These are phyloP conservation scores for Ilyonectria sp. DNA, from an alignment of 2,329 filamentous ascomycete genomes.

Conservation along the genomic window DNA sequence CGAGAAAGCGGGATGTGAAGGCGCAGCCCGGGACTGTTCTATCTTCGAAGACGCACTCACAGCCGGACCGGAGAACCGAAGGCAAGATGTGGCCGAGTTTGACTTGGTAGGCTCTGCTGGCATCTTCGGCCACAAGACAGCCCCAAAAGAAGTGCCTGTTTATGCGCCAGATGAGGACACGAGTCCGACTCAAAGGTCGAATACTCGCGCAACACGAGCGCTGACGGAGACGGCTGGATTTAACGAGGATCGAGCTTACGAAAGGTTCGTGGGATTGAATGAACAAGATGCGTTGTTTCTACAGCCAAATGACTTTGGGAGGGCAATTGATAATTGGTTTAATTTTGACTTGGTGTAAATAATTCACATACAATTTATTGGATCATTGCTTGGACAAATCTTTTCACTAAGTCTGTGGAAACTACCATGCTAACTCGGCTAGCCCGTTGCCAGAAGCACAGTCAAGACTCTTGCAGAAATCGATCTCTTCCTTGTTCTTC, in stretches of 20 bases:
- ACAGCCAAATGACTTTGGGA: constrained; percentile 54
- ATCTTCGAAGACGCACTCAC: constrained; percentile 40
- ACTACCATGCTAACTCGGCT: constrained; percentile 26
- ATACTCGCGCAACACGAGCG: neutral
- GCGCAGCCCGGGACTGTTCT: constrained; percentile 41
- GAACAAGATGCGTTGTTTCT: constrained; percentile 50
- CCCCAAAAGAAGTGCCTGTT: constrained; percentile 48
- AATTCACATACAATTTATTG: neutral
- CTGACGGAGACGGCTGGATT: neutral
- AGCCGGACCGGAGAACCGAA: neutral
- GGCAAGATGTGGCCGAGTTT: constrained; percentile 40
- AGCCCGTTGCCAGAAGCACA: constrained; percentile 9
- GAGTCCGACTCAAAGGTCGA: neutral
- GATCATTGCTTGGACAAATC: neutral
- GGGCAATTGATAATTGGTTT: constrained; percentile 55
- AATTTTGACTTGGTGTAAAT: constrained; percentile 32
- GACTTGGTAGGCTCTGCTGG: constrained; percentile 56
- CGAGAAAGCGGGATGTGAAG: constrained; percentile 49
- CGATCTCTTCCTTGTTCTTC: constrained; percentile 26
- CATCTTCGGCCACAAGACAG: constrained; percentile 56
- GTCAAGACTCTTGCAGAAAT: constrained; percentile 27
- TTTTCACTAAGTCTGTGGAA: too few relatives aligned
- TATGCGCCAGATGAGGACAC: constrained; percentile 52
- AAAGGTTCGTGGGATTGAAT: neutral
- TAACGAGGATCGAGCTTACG: constrained; percentile 8